Evolutionary conservation across 140 eudicot species (phyloP), one percentile per base, ranked within the genome.

Genomic region (Artemisia princeps): DNA sequence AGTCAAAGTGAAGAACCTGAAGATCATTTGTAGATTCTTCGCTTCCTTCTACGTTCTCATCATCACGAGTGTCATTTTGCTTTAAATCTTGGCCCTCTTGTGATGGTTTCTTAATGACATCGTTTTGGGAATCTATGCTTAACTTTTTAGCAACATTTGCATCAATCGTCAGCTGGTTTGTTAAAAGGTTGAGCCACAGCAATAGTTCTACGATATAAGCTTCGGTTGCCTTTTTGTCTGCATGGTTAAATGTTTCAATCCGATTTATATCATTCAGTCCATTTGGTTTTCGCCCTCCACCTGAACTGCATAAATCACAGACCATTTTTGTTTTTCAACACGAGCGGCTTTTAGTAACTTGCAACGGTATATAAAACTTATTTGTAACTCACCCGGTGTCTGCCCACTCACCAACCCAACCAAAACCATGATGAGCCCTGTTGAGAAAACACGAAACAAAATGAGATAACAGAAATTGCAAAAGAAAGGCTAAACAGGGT

Each of bases 381-480:
- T 48, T 10, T 48, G 51, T 50, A 23, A 76, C 87, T 87, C 54
- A 90, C 97, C 94, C 87, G 3, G 83, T 77, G 72, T 78, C 82
- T 37, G 84, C 97, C 95, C 97, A 90, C 84, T 90, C 97, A 52
- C 97, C 97, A 73, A 90, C 95, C 97, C 95, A 90, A 64, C 97
- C 95, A 14, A 90, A 90, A 37, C 97, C 97, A 67, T 90, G 94
- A 78, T 90, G 95, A 22, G 90, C 95, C 84, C 96, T 89, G 69
- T 53, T 7, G 9, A 11, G 19, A 62, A 24, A 64, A 16, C 60
- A 64, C 54, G 15, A 30, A 79, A 55, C 22, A 62, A 37, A 61
- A 23, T n/a, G 24, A 65, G 66, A 46, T 24, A 16, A 49, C 20
- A 37, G 49, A 45, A 60, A 44, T 26, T 55, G n/a, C 5, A 33